Evolutionary conservation across 129 eudicot species (phyloP), one percentile per base, ranked within the genome.

Genomic region (Rutidosis leptorrhynchoides): DNA sequence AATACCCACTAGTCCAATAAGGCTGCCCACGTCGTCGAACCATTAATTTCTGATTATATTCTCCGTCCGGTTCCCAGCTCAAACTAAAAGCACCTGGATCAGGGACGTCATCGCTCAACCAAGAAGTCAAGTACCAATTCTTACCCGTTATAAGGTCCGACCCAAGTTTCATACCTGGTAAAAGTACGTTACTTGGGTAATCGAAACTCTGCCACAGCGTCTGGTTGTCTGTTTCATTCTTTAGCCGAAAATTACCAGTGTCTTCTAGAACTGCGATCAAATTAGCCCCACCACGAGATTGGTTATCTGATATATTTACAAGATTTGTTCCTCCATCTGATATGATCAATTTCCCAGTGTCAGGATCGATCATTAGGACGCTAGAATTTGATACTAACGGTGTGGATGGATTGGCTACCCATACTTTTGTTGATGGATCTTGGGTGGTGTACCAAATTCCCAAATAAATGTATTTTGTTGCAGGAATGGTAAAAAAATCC

Each of bases 371-470:
- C 11, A 32, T 35, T 20, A 72, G 72, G 19, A 16, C 23, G 23
- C 62, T 69, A 2, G 74, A 67, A 6, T 19, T 43, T 3, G 55
- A 58, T 21, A 10, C 21, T 17, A 78, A 48, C 16, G 83, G 83
- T 2, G 9, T n/a, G 58, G 64, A 37, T 61, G 74, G 73, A 42
- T 78, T 78, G 66, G 75, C 75, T 19, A 78, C 27, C 83, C 83
- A 78, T 20, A 73, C 71, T 52, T 19, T 74, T 8, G 29, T 28
- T 0, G 16, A 6, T 7, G 14, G 8, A 19, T 3, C 49, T 45
- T 71, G 52, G 2, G 17, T 35, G 27, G 78, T 66, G 49, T 78
- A 58, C 82, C 78, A 67, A 58, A 78, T 78, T 58, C 70, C 82
- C 8, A 78, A 8, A 32, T 54, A 54, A 0, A 28, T 54, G 26